These are phyloP conservation scores for Cinchona pubescens DNA, from an alignment of 257 asterid genomes.

Conservation along the genomic window DNA sequence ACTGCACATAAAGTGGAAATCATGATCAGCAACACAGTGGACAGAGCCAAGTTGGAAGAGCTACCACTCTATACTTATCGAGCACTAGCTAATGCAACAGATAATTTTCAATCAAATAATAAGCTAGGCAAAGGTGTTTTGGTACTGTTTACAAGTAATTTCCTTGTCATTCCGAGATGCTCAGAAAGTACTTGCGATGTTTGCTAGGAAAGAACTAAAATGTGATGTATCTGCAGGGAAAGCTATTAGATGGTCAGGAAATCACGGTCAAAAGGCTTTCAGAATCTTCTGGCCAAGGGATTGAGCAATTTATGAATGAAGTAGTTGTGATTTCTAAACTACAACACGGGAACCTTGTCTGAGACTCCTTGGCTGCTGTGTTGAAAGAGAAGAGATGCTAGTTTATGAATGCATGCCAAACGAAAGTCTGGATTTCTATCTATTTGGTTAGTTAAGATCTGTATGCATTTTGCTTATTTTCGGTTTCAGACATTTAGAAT, in stretches of 20 bases:
- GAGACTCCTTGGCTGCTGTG: constrained; percentile 19
- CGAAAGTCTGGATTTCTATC: constrained; percentile 14
- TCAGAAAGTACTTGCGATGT: background rate
- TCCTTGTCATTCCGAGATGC: background rate
- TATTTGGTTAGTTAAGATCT: constrained; percentile 12
- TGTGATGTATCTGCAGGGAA: constrained; percentile 12
- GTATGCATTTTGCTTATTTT: too few species aligned
- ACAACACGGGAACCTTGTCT: constrained; percentile 16
- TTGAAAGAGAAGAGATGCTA: constrained; percentile 18
- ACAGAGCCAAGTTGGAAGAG: constrained; percentile 7
- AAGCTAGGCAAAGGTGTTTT: constrained; percentile 12
- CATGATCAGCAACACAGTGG: constrained; percentile 33
- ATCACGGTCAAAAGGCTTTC: constrained; percentile 17
- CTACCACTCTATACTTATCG: constrained; percentile 13
- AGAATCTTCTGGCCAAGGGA: constrained; percentile 11
- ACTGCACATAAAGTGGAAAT: background rate
- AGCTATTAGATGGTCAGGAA: background rate
- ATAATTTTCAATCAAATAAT: background rate
- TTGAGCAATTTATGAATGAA: constrained; percentile 14
- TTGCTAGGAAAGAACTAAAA: background rate
- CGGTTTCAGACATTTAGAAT: background rate
- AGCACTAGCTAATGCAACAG: constrained; percentile 11
- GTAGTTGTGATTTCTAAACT: constrained; percentile 13
- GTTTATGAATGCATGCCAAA: constrained; percentile 20
- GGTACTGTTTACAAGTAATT: constrained; percentile 15